Base-by-base conservation (phyloP, 345 rosid genomes). In the Eucalyptus pumila region DNA sequence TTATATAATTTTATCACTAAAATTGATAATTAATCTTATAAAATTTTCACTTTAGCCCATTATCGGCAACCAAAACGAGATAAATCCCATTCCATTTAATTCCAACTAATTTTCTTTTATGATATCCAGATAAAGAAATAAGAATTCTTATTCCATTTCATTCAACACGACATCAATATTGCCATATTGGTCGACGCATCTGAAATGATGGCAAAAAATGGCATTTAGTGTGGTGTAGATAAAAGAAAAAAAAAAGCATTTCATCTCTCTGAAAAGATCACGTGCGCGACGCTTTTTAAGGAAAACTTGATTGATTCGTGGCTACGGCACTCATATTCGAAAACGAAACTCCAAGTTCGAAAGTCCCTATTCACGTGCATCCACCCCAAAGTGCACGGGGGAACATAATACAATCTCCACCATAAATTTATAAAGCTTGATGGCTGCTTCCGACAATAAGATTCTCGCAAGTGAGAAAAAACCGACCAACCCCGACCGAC, bases 401-500 rank as follows among this genome's bases (percentile, higher is more conserved):
- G 10, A n/a, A 65, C 72, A 30, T 24, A 56, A 56, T 7, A 0
- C 5, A n/a, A 72, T 72, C 14, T 32, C 26, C 21, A 17, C 26
- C 4, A 72, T 34, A 72, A 37, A 34, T 37, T 72, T 9, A 32
- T 32, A 69, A 69, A 32, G 24, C 81, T 37, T 3, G 27, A 72
- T 10, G 83, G 83, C 42, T 72, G 9, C 24, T 72, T 72, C 27
- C 2, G 45, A 6, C 83, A 19, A 21, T 23, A 21, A 40, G 24
- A 76, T 23, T 21, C 15, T 76, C 47, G 3, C 14, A 21, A 2
- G 81, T 3, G 26, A 72, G 14, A 37, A 72, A 34, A 9, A 3
- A 10, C 11, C 8, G 14, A 9, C 14, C 14, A 1, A 11, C 45
- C 45, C 26, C 5, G 1, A 37, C 4, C 1, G 3, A 0, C 8